Evolutionary conservation across 495 filamentous ascomycete genomes (phyloP).

Genomic region (Cryomyces minteri): DNA sequence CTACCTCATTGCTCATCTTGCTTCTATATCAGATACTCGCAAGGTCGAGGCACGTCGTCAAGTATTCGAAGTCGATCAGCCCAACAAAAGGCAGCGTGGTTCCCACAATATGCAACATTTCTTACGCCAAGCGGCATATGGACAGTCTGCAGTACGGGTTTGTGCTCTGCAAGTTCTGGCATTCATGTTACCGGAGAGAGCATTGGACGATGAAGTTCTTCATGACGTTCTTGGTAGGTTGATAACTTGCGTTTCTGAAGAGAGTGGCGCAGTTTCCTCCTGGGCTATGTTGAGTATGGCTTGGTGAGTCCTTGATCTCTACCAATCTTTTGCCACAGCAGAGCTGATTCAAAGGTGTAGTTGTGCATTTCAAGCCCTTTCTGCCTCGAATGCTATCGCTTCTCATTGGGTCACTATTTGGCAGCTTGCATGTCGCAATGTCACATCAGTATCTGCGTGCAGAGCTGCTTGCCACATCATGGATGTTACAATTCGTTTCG

Average conservation of each 20-base stretch:
- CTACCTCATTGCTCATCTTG: constrained; percentile 5
- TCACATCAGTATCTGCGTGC: constrained; percentile 51
- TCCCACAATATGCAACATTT: constrained; percentile 39
- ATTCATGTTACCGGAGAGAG: constrained; percentile 37
- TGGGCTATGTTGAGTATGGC: constrained; percentile 36
- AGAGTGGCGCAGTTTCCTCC: constrained; percentile 31
- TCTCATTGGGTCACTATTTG: constrained; percentile 52
- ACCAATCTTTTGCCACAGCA: no score
- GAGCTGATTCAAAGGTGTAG: constrained; percentile 9
- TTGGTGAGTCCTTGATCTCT: constrained; percentile 13
- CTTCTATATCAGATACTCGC: constrained; percentile 7
- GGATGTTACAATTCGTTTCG: constrained; percentile 33
- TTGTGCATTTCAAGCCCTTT: constrained; percentile 25
- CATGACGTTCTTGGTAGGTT: constrained; percentile 28
- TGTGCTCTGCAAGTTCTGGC: constrained; percentile 64
- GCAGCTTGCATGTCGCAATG: constrained; percentile 50
- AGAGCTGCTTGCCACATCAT: constrained; percentile 69
- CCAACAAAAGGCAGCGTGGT: constrained; percentile 19
- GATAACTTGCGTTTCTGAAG: constrained; percentile 32
- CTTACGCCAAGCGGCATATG: constrained; percentile 36
- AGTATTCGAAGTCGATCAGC: background rate
- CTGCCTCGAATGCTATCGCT: constrained; percentile 17
- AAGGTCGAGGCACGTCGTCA: background rate
- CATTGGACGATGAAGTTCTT: constrained; percentile 24
- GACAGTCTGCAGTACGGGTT: constrained; percentile 34